Conservation (phyloP, 2,329 filamentous ascomycete genomes). For the Epichloe sp. region DNA sequence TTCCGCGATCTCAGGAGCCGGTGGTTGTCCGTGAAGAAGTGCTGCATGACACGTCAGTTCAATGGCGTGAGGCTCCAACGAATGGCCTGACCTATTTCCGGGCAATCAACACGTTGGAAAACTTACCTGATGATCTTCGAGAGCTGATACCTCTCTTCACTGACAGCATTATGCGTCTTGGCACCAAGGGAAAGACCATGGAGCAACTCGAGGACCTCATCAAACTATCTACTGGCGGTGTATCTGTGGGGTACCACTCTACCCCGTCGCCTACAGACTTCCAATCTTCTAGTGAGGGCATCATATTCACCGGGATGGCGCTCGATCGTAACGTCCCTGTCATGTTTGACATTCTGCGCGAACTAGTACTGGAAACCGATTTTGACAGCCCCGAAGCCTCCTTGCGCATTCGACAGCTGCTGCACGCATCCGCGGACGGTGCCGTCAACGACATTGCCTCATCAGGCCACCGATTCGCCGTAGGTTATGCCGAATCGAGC, state of each 20-base stretch:
- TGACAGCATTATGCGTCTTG: constrained; percentile 83
- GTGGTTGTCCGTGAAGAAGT: constrained; percentile 49
- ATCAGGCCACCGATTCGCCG: constrained; percentile 76
- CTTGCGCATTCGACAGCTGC: constrained; percentile 68
- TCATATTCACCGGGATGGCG: constrained; percentile 75
- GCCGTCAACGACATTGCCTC: constrained; percentile 86
- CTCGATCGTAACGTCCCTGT: constrained; percentile 79
- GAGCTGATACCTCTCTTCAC: constrained; percentile 81
- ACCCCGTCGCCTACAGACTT: constrained; percentile 64
- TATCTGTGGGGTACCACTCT: constrained; percentile 75
- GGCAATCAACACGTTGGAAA: constrained; percentile 66
- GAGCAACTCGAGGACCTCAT: constrained; percentile 92
- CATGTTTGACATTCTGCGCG: constrained; percentile 78
- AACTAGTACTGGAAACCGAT: constrained; percentile 73
- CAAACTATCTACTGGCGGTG: constrained; percentile 88
- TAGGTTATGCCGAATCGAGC: constrained; percentile 69
- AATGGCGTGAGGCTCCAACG: constrained; percentile 87
- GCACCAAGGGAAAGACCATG: constrained; percentile 78
- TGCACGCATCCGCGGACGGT: constrained; percentile 78
- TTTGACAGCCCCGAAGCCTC: constrained; percentile 76
- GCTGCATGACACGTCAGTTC: constrained; percentile 53
- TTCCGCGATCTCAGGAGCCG: constrained; percentile 61
- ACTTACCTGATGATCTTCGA: constrained; percentile 72
- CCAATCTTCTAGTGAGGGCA: constrained; percentile 60
- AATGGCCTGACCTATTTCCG: constrained; percentile 96